Evolutionary conservation across 257 asterid genomes (phyloP), one percentile per base, ranked within the genome.

Genomic region (Gynochthodes officinalis): DNA sequence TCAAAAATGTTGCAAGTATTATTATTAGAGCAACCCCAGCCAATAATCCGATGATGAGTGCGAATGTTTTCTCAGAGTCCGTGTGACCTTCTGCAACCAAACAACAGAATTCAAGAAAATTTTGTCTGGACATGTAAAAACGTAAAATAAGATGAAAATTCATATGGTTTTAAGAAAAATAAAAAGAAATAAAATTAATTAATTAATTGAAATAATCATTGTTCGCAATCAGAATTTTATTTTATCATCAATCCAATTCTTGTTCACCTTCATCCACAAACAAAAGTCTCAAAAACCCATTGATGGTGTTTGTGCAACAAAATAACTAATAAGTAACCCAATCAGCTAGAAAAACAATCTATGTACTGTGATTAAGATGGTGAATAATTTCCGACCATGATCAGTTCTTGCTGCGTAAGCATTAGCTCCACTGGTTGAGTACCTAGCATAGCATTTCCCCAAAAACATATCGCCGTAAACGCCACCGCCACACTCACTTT

Each of bases 391-490:
- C 75, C 40, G 73, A 91, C 97, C 97, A 72, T 87, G 95, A 59
- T 83, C 69, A 5, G 90, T 68, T 52, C 60, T 82, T 28, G 85
- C 60, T 11, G 85, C 76, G 64, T 82, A 87, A 64, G 46, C 72
- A 10, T 83, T 89, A 73, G 88, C 93, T 61, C 87, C 97, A 77
- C 79, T 79, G 15, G 89, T 88, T 3, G 93, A 83, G 79, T 89
- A 91, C 80, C 99, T 85, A 54, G 96, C 99, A n/a, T 91, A 94
- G 39, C 99, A 94, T 80, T 91, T 94, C 0, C 78, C 91, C 89
- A 94, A 81, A 44, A 94, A 94, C 96, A 94, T 83, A 35, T 91
- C 99, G 1, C 99, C 99, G 72, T 78, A 89, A 55, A 84, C 90
- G 0, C 85, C 97, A 78, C 96, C 97, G n/a, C 95, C 97, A 80